Evolutionary conservation across 2,329 filamentous ascomycete species (phyloP), one percentile per base, ranked within the genome.

Genomic region (Cladosporium colombiae): DNA sequence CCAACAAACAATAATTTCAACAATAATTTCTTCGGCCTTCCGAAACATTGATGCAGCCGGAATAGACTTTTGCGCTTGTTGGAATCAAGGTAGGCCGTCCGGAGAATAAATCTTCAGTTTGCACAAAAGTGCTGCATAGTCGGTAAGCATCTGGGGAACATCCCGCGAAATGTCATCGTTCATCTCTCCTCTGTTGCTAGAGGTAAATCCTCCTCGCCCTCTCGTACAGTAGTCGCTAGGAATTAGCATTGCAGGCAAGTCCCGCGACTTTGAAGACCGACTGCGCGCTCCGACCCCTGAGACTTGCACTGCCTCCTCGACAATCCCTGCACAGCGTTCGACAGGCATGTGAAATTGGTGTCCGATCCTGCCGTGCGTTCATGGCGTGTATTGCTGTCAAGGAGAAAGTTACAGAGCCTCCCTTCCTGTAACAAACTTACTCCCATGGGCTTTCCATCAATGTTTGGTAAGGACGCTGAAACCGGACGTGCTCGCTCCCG

Each of bases 281-380:
- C 6, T 46, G 40, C 40, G 40, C 40, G 40, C n/a, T 21, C 52
- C 29, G 52, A 14, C 52, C 52, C 52, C 52, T 55, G 27, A 55
- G 31, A 55, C 52, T 55, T 55, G 52, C 52, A 55, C 52, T 33
- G 52, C 52, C 52, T 33, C 6, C 40, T 55, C 27, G 52, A 31
- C 52, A 46, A 55, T 55, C 52, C 52, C 52, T 55, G 52, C 27
- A 29, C 18, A n/a, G 18, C 16, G 52, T 55, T 55, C n/a, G 52
- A 55, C 52, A 55, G 52, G 27, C 52, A 55, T 31, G 18, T 33
- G 52, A 55, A 55, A 55, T 55, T 55, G 27, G 27, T 31, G 31
- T 33, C 29, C 52, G 31, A 55, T 55, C 52, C 52, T 55, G 52
- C 52, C 52, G 52, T 55, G 27, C 27, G 16, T 11, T 21, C n/a